Evolutionary conservation across 106 monocot species (phyloP), one percentile per base, ranked within the genome.

Genomic region (Platanthera guangdongensis): DNA sequence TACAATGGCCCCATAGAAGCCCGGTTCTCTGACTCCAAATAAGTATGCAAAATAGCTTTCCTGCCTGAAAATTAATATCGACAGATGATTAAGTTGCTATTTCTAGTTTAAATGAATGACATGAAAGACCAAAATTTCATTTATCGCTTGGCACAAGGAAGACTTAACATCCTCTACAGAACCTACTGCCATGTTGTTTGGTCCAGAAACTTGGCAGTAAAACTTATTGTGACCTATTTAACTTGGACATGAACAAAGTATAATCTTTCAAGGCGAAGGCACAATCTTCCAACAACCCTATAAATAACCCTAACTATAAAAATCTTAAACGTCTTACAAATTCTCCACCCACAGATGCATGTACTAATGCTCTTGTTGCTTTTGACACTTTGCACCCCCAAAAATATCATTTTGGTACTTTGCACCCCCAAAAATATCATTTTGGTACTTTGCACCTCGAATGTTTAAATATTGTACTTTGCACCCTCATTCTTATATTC

Each of bases 1-100:
- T 86, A 96, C 96, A 80, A 96, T 83, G 11, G 96, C 93, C 50
- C 95, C 93, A 81, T 86, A 96, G 72, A 93, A 96, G 14, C 86
- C 93, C 10, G 96, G 93, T 76, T 96, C 96, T 79, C 81, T 84
- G 16, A 96, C 96, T 75, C 96, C 96, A 87, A 96, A 96, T 72
- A 96, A 83, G 74, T 93, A 96, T 32, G 96, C 96, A 84, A 96
- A 96, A 79, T 93, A 96, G 80, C 96, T 96, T 80, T 96, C 96
- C 74, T 96, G 96, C 90, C 96, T 96, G 77, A 47, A 80, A 79
- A 49, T 63, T 47, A 21, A 21, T 21, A 45, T 19, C 22, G 53
- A 0, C 50, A 16, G 68, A 67, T 63, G 51, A 47, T 60, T 47
- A 63, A 5, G 32, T 39, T 39, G 22, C 28, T 51, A 14, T 51